Percentiles rank a stretch among this genome's conserved stretches.
phyloP scores from a whole-genome alignment of 2,329 filamentous ascomycete genomes.

The Diatrype stigma region DNA sequence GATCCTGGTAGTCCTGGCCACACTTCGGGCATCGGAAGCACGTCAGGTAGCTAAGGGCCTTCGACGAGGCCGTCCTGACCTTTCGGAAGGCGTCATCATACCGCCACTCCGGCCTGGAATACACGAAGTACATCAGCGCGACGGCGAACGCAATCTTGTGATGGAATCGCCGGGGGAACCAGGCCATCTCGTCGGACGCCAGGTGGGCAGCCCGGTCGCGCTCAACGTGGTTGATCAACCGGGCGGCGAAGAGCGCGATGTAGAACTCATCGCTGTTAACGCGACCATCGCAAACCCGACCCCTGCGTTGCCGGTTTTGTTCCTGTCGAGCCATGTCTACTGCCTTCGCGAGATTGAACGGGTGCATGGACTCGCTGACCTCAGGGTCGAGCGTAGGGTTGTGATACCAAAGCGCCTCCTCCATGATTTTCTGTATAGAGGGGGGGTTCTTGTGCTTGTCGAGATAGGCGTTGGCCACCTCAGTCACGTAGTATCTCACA shows the following conservation, averaged over 20 bases:
- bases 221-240: neutral
- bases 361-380: no score
- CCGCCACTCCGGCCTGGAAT: neutral
- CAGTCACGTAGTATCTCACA: neutral
- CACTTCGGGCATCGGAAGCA: neutral
- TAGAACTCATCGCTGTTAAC: neutral
- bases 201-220: neutral
- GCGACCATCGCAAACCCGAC: no score
- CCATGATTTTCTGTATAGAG: neutral
- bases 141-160: neutral
- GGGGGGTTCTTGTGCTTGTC: neutral
- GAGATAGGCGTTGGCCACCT: neutral
- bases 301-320: neutral
- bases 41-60: neutral
- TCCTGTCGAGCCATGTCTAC: no score
- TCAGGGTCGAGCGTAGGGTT: neutral
- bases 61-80: neutral
- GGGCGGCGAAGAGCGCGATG: neutral
- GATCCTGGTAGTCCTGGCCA: neutral
- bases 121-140: neutral
- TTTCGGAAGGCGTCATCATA: neutral
- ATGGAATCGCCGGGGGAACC: neutral
- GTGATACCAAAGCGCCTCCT: neutral
- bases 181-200: neutral
- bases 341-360: no score